Conservation (phyloP, 2,329 filamentous ascomycete species). For the Whalleya microplaca region DNA sequence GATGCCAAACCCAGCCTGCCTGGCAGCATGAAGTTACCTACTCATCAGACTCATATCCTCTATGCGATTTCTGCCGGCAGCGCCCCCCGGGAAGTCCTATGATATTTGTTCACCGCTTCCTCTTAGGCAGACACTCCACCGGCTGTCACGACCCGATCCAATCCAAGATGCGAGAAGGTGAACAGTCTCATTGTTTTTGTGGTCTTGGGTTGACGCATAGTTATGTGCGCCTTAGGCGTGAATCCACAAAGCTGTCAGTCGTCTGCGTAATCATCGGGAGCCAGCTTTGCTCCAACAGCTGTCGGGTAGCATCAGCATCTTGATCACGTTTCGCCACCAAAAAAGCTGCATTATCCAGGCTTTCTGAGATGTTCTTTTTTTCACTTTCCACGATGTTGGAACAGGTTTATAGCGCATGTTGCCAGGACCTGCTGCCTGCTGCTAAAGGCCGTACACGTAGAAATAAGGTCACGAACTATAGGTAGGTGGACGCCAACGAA, state of each 20-base stretch:
- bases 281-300: slow-evolving; percentile 4
- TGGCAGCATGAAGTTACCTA: no score
- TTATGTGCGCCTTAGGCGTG: slow-evolving; percentile 10
- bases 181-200: slow-evolving; percentile 6
- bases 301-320: slow-evolving; percentile 14
- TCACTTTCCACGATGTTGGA: not conserved
- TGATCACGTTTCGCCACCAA: slow-evolving; percentile 3
- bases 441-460: slow-evolving; percentile 26
- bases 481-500: slow-evolving; percentile 23
- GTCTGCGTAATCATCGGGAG: slow-evolving; percentile 19
- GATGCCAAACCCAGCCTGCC: not conserved
- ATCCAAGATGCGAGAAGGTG: slow-evolving; percentile 10
- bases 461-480: slow-evolving; percentile 21
- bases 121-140: slow-evolving; percentile 18
- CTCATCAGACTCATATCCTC: no score
- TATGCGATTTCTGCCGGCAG: no score
- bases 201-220: slow-evolving; percentile 2
- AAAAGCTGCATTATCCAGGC: slow-evolving; percentile 1
- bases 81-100: no score
- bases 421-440: slow-evolving; percentile 14
- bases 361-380: not conserved
- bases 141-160: slow-evolving; percentile 29
- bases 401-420: slow-evolving; percentile 7
- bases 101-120: slow-evolving; percentile 29
- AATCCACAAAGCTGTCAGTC: slow-evolving; percentile 3